A percentile compares a stretch with the other conserved stretches of the same genome.
phyloP scores from a whole-genome alignment of 2,329 filamentous ascomycete genomes.

The Metarhizium guizhouense region DNA sequence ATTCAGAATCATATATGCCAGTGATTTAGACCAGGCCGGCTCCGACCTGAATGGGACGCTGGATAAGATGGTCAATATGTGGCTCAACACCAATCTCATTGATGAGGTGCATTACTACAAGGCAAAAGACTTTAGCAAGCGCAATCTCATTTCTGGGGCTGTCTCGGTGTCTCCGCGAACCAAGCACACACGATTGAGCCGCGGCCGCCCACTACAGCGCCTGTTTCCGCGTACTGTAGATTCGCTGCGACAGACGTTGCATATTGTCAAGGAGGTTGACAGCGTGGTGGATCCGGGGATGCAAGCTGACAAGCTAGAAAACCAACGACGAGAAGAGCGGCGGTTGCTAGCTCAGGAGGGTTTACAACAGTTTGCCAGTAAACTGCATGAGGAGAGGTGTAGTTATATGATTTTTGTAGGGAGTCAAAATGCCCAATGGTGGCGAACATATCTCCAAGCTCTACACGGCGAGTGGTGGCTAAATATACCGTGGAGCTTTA shows the following conservation, averaged over 20 bases:
- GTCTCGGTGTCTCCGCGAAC: constrained; percentile 11
- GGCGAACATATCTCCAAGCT: constrained; percentile 14
- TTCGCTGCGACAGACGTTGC: constrained; percentile 16
- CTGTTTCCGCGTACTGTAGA: constrained; percentile 13
- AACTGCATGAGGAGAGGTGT: constrained; percentile 12
- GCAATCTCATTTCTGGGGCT: constrained; percentile 5
- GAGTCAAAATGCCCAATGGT: constrained; percentile 18
- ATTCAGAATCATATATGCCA: constrained; percentile 19
- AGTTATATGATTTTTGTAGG: constrained; percentile 18
- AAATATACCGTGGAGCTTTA: constrained; percentile 17
- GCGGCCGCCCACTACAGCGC: constrained; percentile 12
- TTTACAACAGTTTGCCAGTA: constrained; percentile 12
- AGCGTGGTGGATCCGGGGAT: constrained; percentile 16
- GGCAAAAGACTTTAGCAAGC: constrained; percentile 18
- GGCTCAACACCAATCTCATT: constrained; percentile 18
- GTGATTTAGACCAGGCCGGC: constrained; percentile 13
- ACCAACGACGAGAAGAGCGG: constrained; percentile 13
- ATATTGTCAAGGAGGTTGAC: constrained; percentile 19
- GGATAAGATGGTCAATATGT: constrained; percentile 18
- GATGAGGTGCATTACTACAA: constrained; percentile 20
- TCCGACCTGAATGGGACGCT: constrained; percentile 14
- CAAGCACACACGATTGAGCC: constrained; percentile 12
- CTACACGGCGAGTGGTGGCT: constrained; percentile 19
- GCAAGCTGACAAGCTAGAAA: constrained; percentile 15
- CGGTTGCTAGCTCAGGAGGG: constrained; percentile 11